Evolutionary conservation across 129 eudicot genomes (phyloP), one percentile per base, ranked within the genome.

Genomic region (Tanacetum coccineum): DNA sequence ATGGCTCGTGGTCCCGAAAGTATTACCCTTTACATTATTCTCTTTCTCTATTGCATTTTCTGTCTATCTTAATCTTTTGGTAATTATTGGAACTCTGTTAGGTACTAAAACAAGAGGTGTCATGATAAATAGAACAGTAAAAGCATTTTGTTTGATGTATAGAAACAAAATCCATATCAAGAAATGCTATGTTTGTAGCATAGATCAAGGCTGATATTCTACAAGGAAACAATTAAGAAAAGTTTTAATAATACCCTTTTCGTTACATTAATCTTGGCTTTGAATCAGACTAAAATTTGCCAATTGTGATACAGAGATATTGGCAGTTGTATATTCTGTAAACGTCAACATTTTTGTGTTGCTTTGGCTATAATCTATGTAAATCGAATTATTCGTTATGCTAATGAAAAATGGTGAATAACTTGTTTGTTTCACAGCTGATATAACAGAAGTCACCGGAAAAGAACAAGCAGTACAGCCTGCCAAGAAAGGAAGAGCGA

Each of bases 1-100:
- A 91, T 87, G 94, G 92, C 94, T 55, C 96, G 97, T 21, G 97
- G 97, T 57, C 97, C 97, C 56, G 93, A 87, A 79, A 89, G 97
- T 91, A 76, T 72, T 21, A 25, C 25, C 62, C 60, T 48, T 68
- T 65, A 20, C 45, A 53, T 14, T 10, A 36, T 44, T 17, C 5
- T n/a, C n/a, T 15, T 58, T 46, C 20, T 19, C 13, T 42, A 4
- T 64, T 44, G 59, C 49, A 44, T 17, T 55, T 64, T 48, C 9
- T 47, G 59, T 47, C 15, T 21, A 45, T 10, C 32, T 47, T 61
- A 19, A 13, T 64, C 17, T 13, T 42, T 4, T 42, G 46, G 21
- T 53, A 18, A 17, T 19, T 13, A 46, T 63, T 63, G 6, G 36
- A 40, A 19, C 52, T 40, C 25, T 17, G 15, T 48, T 61, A 17